Evolutionary conservation across 108 stramenopile species (phyloP).

Genomic region (Nitzschia putrida): DNA sequence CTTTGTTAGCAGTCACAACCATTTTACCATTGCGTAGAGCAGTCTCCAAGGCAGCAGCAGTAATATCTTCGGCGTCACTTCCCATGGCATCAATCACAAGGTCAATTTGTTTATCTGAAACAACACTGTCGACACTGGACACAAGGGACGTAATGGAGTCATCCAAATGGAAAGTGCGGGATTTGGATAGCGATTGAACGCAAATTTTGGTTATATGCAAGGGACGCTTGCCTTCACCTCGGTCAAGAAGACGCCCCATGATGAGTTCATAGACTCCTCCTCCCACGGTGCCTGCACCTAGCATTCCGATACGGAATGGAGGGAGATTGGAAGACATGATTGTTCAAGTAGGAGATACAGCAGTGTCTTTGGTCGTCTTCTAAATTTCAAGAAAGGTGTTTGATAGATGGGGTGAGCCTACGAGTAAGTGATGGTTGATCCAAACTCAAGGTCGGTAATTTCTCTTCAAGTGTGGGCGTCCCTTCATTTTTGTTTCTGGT

Average conservation of each 20-base stretch:
- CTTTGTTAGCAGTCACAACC: conserved; percentile 87
- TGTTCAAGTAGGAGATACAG: no score
- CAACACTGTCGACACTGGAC: conserved; percentile 62
- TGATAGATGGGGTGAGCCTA: no score
- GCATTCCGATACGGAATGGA: conserved; percentile 61
- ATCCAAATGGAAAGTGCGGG: conserved; percentile 75
- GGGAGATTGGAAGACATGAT: background rate
- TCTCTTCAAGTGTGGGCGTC: no score
- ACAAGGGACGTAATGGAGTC: conserved; percentile 44
- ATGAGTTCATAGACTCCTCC: conserved; percentile 80
- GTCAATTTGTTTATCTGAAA: conserved; percentile 68
- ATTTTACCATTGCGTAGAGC: conserved; percentile 56
- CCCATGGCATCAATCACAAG: conserved; percentile 79
- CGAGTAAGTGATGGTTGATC: no score
- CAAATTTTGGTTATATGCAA: conserved; percentile 82
- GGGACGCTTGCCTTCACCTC: conserved; percentile 8
- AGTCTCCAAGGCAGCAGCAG: conserved; percentile 60
- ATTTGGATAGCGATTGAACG: conserved; percentile 73
- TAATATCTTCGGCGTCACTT: conserved; percentile 45
- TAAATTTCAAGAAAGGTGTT: no score
- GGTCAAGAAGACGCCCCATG: conserved; percentile 46
- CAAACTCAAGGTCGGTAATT: no score
- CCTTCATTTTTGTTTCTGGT: no score
- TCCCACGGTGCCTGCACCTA: conserved; percentile 70
- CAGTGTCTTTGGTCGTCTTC: no score